Conservation (phyloP, 169 alveolate genomes). For the Theileria orientalis region DNA sequence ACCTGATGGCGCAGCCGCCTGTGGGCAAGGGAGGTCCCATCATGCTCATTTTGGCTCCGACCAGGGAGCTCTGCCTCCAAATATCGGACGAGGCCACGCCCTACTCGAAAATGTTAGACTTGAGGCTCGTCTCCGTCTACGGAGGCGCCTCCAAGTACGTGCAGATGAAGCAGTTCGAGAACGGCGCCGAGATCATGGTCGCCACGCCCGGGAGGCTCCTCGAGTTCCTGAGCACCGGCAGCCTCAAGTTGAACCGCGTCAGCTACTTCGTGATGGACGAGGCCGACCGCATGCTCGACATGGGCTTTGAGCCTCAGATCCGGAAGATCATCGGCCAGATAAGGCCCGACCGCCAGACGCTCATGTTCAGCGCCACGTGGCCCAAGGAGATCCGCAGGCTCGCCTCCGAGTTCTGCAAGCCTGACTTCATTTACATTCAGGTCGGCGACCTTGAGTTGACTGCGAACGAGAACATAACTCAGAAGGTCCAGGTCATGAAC, state of each 20-base stretch:
- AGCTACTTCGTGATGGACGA: conserved; percentile 94
- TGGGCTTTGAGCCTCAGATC: conserved; percentile 94
- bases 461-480: conserved; percentile 81
- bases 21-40: conserved; percentile 49
- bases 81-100: conserved; percentile 71
- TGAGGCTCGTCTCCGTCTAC: conserved; percentile 78
- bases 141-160: conserved; percentile 83
- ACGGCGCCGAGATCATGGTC: conserved; percentile 91
- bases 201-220: conserved; percentile 97
- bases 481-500: conserved; percentile 73
- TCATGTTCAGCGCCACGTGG: conserved; percentile 94
- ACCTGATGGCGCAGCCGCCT: conserved; percentile 81
- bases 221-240: conserved; percentile 86
- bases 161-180: conserved; percentile 71
- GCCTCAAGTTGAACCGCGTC: conserved; percentile 83
- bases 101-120: conserved; percentile 66
- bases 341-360: conserved; percentile 90
- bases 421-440: conserved; percentile 83
- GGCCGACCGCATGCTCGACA: conserved; percentile 96
- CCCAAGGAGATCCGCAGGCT: conserved; percentile 84
- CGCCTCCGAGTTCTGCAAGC: conserved; percentile 86
- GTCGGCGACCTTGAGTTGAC: conserved; percentile 87
- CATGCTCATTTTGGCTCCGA: conserved; percentile 80
- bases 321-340: conserved; percentile 85
- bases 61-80: conserved; percentile 87